Evolutionary conservation across 306 rosid genomes (phyloP).

Genomic region (Prunus fruticosa): DNA sequence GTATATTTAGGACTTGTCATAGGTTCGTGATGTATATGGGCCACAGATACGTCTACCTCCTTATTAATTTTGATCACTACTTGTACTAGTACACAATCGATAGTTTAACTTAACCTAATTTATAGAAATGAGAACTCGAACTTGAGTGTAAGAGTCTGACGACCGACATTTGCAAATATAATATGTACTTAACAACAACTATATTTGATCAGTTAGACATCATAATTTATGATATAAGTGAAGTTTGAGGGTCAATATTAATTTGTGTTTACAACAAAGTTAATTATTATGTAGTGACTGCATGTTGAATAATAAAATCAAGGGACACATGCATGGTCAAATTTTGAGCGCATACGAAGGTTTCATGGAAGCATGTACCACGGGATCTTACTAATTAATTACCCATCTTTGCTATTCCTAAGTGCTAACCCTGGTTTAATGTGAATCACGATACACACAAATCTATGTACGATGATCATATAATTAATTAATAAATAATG

Average conservation of each 20-base stretch:
- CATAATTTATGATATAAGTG: too few relatives aligned
- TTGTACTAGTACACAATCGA: not conserved
- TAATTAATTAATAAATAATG: not conserved
- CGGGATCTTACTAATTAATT: not conserved
- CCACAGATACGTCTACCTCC: not conserved
- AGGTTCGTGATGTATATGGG: not conserved
- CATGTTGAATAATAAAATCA: not conserved
- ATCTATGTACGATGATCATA: not conserved
- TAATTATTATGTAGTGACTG: not conserved
- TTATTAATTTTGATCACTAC: not conserved
- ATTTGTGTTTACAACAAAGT: not conserved
- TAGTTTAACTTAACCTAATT: too few relatives aligned
- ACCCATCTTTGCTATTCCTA: too few relatives aligned
- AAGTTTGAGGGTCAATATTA: too few relatives aligned
- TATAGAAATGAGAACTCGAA: too few relatives aligned
- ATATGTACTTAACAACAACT: too few relatives aligned
- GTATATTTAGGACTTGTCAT: not conserved
- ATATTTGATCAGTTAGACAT: not conserved
- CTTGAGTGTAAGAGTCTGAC: too few relatives aligned
- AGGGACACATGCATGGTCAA: constrained; percentile 5
- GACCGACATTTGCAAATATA: too few relatives aligned
- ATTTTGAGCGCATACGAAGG: not conserved
- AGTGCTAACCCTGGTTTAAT: not conserved
- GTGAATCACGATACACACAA: not conserved
- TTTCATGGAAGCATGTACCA: not conserved